These are phyloP conservation scores for Omphalea diandra DNA, from an alignment of 441 rosid species.

Conservation along the genomic window DNA sequence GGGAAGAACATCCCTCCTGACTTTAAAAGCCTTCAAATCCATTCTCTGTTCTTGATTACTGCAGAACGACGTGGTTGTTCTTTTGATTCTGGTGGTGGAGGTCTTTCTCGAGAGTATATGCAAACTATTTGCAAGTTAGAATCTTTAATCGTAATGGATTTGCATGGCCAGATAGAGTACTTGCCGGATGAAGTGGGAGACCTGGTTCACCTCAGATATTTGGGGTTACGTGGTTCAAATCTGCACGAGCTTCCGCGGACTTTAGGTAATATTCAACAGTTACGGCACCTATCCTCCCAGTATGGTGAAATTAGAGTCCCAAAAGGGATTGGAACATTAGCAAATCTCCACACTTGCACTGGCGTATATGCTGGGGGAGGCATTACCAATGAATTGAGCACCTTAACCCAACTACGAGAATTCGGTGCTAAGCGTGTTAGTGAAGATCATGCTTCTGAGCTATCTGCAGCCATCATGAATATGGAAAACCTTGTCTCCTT, in stretches of 20 bases:
- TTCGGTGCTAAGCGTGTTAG: constrained; percentile 8
- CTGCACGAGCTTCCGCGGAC: constrained; percentile 17
- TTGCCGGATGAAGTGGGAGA: constrained; percentile 20
- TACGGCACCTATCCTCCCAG: constrained; percentile 24
- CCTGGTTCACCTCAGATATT: constrained; percentile 18
- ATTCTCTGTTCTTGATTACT: constrained; percentile 15
- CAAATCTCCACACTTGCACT: constrained; percentile 15
- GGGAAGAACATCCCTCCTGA: constrained; percentile 18
- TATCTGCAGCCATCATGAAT: constrained; percentile 11
- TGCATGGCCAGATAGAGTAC: constrained; percentile 15
- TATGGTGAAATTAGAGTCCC: constrained; percentile 19
- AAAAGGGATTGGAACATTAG: constrained; percentile 10
- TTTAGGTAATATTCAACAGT: constrained; percentile 4
- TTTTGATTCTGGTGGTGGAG: neutral
- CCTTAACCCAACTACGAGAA: constrained; percentile 5
- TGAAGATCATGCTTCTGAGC: constrained; percentile 20
- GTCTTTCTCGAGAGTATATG: constrained; percentile 17
- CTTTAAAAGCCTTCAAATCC: constrained; percentile 5
- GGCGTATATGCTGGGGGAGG: constrained; percentile 25
- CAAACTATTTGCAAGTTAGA: constrained; percentile 16
- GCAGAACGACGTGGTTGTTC: neutral
- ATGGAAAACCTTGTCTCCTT: constrained; percentile 12
- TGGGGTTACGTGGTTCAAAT: neutral
- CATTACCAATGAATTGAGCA: constrained; percentile 18
- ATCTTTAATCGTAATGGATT: constrained; percentile 14